These are phyloP conservation scores for Dryas alaskensis DNA, from an alignment of 306 rosid species.

Conservation along the genomic window DNA sequence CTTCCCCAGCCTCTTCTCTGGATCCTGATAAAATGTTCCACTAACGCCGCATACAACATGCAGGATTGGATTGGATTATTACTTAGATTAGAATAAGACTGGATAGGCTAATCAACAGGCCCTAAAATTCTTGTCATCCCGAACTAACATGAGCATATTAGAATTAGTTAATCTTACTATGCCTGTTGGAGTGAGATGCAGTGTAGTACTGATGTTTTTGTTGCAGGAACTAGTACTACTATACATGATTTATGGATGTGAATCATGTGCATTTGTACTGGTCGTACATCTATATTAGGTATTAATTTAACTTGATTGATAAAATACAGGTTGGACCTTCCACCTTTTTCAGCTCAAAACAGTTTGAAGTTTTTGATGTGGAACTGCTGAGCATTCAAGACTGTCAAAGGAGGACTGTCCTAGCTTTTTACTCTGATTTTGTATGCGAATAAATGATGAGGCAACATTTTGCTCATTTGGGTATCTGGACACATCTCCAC, in stretches of 20 bases:
- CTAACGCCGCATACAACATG: too few species aligned
- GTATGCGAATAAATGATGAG: slow-evolving; percentile 48
- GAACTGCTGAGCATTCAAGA: slow-evolving; percentile 71
- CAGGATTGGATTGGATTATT: too few species aligned
- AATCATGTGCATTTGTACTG: background rate
- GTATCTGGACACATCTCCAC: background rate
- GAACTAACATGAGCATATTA: too few species aligned
- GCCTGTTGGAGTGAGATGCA: background rate
- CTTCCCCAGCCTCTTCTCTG: too few species aligned
- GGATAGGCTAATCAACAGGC: too few species aligned
- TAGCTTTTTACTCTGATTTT: slow-evolving; percentile 82
- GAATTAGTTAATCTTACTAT: background rate
- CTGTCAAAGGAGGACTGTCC: slow-evolving; percentile 77
- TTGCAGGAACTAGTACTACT: background rate
- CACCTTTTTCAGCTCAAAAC: slow-evolving; percentile 93
- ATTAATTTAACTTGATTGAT: slow-evolving; percentile 10
- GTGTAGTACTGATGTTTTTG: background rate
- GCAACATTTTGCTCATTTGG: background rate
- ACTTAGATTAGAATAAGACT: too few species aligned
- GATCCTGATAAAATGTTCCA: too few species aligned
- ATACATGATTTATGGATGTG: background rate
- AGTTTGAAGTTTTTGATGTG: slow-evolving; percentile 93
- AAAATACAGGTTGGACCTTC: slow-evolving; percentile 91
- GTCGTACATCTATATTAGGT: background rate
- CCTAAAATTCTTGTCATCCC: too few species aligned